These are phyloP conservation scores for Penicillium odoratum DNA, from an alignment of 495 filamentous ascomycete species.

Conservation along the genomic window DNA sequence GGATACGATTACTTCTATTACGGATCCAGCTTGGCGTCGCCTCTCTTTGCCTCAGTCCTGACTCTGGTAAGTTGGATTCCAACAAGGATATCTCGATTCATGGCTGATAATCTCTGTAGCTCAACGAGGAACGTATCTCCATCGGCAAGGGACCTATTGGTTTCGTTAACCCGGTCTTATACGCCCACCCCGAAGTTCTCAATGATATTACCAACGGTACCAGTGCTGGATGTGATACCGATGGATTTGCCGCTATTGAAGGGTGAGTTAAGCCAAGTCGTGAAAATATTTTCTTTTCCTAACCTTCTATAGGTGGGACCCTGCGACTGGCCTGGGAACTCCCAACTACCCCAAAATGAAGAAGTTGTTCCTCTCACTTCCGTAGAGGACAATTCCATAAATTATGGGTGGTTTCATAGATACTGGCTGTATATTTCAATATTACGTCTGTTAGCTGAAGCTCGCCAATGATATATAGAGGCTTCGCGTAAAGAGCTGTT, in stretches of 20 bases:
- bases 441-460: no score
- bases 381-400: conserved; percentile 12
- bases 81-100: no score
- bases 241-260: conserved; percentile 49
- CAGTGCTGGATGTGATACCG: conserved; percentile 48
- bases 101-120: conserved; percentile 14
- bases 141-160: conserved; percentile 50
- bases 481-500: neutral
- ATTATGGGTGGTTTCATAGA: neutral
- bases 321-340: conserved; percentile 54
- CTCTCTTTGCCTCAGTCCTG: conserved; percentile 56
- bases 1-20: conserved; percentile 42
- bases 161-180: conserved; percentile 54
- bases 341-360: conserved; percentile 53
- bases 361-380: conserved; percentile 38
- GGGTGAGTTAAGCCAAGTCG: conserved; percentile 28
- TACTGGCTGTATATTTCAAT: neutral
- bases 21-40: conserved; percentile 58
- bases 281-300: neutral
- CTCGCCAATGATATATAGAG: neutral
- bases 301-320: conserved; percentile 42
- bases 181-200: conserved; percentile 45
- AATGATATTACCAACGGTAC: conserved; percentile 50
- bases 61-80: conserved; percentile 28
- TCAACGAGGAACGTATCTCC: conserved; percentile 50